Evolutionary conservation across 2,329 filamentous ascomycete species (phyloP), one percentile per base, ranked within the genome.

Genomic region (Trichoderma aggressivum): DNA sequence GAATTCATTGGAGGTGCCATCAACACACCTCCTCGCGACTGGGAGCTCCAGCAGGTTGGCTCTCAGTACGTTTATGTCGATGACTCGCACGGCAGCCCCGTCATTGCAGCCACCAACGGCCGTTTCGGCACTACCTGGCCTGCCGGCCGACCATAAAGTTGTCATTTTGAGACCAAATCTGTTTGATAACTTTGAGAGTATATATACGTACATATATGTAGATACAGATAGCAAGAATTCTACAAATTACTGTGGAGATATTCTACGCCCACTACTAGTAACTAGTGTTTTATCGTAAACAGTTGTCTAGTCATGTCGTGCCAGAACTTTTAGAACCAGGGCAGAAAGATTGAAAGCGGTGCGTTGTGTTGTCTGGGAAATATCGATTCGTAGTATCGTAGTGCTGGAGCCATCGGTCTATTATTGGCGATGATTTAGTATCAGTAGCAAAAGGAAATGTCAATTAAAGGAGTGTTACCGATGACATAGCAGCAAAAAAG

Each of bases 51-150:
- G 18, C 72, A 73, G 58, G 73, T 77, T 39, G 76, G 76, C 32
- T 71, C 73, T 1, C 72, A 76, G 21, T 71, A 73, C 12, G 75
- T 74, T 16, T 77, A 77, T 61, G 72, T 77, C 32, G 76, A 78
- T 65, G 76, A 77, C 43, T 32, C 70, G 39, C 74, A 77, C 24
- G 76, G 75, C 12, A 75, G 72, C 56, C 76, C 76, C 3, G 75
- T 76, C n/a, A 78, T 78, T 28, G 70, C 72, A 8, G 74, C 75
- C 3, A 69, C 39, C 70, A 71, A 71, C n/a, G 64, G 68, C 55
- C 64, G 72, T 18, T 73, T 71, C n/a, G 66, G 58, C 34, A 71
- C 43, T 3, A 47, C 43, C 8, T 47, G 43, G 43, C 43, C 43
- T 8, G 43, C 18, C 2, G 43, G 43, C 43, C 43, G 43, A 11